Evolutionary conservation across 257 asterid species (phyloP).

Genomic region (Jasminum sambac): DNA sequence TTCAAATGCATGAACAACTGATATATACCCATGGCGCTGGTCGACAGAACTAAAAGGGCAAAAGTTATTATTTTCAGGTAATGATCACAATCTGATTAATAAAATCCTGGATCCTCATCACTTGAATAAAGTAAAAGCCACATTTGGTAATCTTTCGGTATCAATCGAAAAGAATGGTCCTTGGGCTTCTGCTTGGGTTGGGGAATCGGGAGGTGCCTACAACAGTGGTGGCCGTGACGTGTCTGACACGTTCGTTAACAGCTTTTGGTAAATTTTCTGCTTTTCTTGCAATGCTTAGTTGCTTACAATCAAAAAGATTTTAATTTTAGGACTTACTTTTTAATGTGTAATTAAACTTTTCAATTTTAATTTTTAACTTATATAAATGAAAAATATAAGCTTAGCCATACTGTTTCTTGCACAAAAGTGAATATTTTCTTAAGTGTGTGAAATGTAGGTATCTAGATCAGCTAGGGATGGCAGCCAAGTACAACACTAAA

Average conservation of each 20-base stretch:
- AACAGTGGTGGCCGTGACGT: slow-evolving; percentile 70
- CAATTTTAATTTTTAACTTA: too few species aligned
- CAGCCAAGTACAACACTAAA: slow-evolving; percentile 72
- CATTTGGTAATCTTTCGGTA: slow-evolving; percentile 47
- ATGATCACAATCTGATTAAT: slow-evolving; percentile 50
- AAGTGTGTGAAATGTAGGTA: slow-evolving; percentile 52
- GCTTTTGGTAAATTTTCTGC: slow-evolving; percentile 65
- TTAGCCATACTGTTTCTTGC: background rate
- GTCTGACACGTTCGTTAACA: slow-evolving; percentile 74
- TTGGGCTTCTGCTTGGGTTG: slow-evolving; percentile 93
- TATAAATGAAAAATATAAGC: too few species aligned
- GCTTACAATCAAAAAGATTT: background rate
- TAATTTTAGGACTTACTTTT: background rate
- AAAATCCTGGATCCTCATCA: slow-evolving; percentile 65
- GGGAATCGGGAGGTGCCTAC: slow-evolving; percentile 93
- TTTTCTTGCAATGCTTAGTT: background rate
- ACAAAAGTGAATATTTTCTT: background rate
- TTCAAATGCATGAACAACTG: background rate
- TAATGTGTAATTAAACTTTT: background rate
- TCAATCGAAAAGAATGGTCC: slow-evolving; percentile 62
- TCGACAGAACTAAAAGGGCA: background rate
- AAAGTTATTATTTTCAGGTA: slow-evolving; percentile 52
- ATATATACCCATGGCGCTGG: background rate
- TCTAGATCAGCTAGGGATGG: slow-evolving; percentile 97
- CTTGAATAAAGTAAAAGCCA: slow-evolving; percentile 50